phyloP scores from a whole-genome alignment of 371 early-diverging fungal species.

The Dichotomocladium elegans region DNA sequence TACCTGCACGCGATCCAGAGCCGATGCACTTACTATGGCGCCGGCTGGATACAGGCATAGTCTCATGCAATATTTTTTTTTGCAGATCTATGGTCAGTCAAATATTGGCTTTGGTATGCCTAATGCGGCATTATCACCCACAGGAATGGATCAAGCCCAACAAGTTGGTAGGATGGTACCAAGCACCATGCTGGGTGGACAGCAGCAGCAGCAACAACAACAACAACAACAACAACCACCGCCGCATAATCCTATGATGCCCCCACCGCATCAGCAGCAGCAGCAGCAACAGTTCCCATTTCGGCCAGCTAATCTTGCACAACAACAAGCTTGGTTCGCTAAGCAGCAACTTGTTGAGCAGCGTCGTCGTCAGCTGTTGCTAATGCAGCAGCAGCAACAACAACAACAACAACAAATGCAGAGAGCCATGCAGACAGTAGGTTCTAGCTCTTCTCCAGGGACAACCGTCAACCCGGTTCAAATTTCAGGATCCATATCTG shows the following conservation, averaged over 20 bases:
- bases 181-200: too few relatives aligned
- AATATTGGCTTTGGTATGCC: background rate
- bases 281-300: constrained; percentile 11
- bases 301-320: constrained; percentile 14
- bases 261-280: constrained; percentile 5
- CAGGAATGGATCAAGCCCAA: too few relatives aligned
- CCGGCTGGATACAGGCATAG: too few relatives aligned
- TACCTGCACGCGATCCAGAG: too few relatives aligned
- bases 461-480: too few relatives aligned
- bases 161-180: too few relatives aligned
- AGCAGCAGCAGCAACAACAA: too few relatives aligned
- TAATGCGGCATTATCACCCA: too few relatives aligned
- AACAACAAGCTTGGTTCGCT: constrained; percentile 24
- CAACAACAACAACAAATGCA: constrained; percentile 10
- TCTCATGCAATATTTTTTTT: background rate
- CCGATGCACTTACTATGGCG: too few relatives aligned
- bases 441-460: too few relatives aligned
- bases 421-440: constrained; percentile 17
- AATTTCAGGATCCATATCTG: background rate
- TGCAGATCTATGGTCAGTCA: background rate
- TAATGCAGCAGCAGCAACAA: constrained; percentile 13
- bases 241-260: too few relatives aligned
- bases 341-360: constrained; percentile 28
- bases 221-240: background rate
- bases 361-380: constrained; percentile 12